A percentile compares a stretch with the other conserved stretches of the same genome.
Conservation (phyloP, 2,329 filamentous ascomycete species). For the Fusarium xyrophilum region DNA sequence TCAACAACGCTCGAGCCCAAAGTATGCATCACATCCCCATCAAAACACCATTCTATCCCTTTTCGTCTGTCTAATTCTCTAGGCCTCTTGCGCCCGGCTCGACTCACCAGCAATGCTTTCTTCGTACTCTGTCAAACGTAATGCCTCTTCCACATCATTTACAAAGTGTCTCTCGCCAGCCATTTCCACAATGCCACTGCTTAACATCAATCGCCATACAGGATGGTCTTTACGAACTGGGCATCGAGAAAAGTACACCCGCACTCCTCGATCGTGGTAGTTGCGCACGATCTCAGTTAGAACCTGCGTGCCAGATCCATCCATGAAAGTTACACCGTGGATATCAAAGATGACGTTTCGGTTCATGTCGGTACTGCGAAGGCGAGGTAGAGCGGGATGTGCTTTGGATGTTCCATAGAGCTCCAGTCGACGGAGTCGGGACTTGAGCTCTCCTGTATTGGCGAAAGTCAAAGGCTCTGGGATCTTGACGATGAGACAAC, state of each 20-base stretch:
- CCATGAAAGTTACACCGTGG: constrained; percentile 93
- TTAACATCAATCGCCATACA: constrained; percentile 76
- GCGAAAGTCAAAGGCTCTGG: constrained; percentile 96
- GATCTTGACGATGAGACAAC: constrained; percentile 95
- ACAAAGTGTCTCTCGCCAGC: constrained; percentile 82
- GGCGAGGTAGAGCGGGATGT: constrained; percentile 84
- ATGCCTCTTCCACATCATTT: constrained; percentile 80
- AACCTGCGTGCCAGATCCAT: constrained; percentile 92
- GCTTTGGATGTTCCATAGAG: constrained; percentile 85
- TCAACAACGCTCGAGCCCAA: neutral
- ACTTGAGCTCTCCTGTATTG: constrained; percentile 92
- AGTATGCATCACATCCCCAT: neutral
- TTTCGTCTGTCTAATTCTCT: neutral
- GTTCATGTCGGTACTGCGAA: constrained; percentile 81
- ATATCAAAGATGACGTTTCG: constrained; percentile 96
- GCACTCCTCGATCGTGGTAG: constrained; percentile 78
- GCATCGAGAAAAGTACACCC: constrained; percentile 74
- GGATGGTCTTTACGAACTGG: constrained; percentile 56
- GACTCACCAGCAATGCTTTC: constrained; percentile 50
- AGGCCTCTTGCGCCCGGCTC: constrained; percentile 20
- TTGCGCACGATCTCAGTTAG: constrained; percentile 84
- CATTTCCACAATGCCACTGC: constrained; percentile 83
- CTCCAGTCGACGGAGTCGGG: constrained; percentile 81
- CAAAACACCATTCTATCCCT: neutral
- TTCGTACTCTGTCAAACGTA: constrained; percentile 80